Conservation (phyloP, 1,284 basidiomycete genomes). For the Kalmanozyma brasiliensis region DNA sequence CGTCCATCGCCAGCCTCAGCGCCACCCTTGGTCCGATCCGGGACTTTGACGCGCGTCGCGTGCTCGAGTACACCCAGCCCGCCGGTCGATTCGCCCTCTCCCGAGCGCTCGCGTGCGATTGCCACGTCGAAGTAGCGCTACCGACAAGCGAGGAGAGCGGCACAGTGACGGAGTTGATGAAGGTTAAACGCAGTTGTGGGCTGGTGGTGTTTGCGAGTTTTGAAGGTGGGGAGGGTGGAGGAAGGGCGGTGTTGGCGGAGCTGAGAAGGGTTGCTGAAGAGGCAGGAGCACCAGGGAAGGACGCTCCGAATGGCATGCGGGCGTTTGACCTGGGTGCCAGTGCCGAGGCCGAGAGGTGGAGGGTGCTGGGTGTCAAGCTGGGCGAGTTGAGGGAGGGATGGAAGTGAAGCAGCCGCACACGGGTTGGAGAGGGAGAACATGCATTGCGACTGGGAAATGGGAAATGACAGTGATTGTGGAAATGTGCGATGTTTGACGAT, state of each 20-base stretch:
- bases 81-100: slow-evolving; percentile 29
- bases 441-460: background rate
- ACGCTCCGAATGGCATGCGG: slow-evolving; percentile 42
- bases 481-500: background rate
- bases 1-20: slow-evolving; percentile 7
- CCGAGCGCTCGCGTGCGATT: slow-evolving; percentile 44
- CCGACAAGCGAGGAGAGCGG: background rate
- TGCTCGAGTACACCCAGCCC: slow-evolving; percentile 38
- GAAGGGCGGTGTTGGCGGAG: slow-evolving; percentile 5
- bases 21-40: slow-evolving; percentile 5
- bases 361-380: slow-evolving; percentile 3
- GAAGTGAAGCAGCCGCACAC: slow-evolving; percentile 7
- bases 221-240: background rate
- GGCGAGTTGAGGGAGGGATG: slow-evolving; percentile 12
- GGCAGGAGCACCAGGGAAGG: background rate
- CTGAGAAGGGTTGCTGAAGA: slow-evolving; percentile 3
- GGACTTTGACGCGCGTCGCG: slow-evolving; percentile 23
- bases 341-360: slow-evolving; percentile 5
- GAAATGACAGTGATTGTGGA: background rate
- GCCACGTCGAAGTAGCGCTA: slow-evolving; percentile 33
- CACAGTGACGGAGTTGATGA: slow-evolving; percentile 21
- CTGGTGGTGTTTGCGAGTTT: slow-evolving; percentile 29
- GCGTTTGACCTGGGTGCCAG: slow-evolving; percentile 30
- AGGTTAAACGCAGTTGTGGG: slow-evolving; percentile 19
- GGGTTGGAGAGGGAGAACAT: background rate